Evolutionary conservation across 768 basidiomycete genomes (phyloP).

Genomic region (Cyclocybe cylindracea): DNA sequence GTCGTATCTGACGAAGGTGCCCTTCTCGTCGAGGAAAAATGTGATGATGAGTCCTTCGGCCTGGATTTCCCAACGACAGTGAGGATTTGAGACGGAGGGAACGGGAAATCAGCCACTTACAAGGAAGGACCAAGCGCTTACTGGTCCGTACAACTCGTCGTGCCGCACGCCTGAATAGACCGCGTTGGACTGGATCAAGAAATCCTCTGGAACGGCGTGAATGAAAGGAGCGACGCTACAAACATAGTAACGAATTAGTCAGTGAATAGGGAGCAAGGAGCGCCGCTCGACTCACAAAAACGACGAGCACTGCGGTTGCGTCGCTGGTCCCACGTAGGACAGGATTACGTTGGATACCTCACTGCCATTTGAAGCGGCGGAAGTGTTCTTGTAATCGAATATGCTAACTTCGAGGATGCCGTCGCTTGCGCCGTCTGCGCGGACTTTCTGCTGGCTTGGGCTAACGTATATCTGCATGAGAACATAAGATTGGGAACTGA

Average conservation of each 20-base stretch:
- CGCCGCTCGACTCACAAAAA: slow-evolving; percentile 21
- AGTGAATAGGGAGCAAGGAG: background rate
- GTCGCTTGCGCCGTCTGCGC: slow-evolving; percentile 24
- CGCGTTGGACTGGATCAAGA: slow-evolving; percentile 22
- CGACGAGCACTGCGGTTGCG: slow-evolving; percentile 20
- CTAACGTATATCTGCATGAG: slow-evolving; percentile 25
- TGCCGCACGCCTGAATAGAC: slow-evolving; percentile 24
- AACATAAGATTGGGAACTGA: background rate
- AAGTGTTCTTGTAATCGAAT: slow-evolving; percentile 28
- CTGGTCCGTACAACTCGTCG: slow-evolving; percentile 27
- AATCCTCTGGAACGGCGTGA: slow-evolving; percentile 21
- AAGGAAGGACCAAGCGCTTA: slow-evolving; percentile 17
- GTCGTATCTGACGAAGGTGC: slow-evolving; percentile 27
- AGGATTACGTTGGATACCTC: slow-evolving; percentile 23
- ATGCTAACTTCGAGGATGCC: slow-evolving; percentile 22
- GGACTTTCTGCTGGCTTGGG: slow-evolving; percentile 23
- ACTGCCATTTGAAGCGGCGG: slow-evolving; percentile 19
- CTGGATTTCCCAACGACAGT: slow-evolving; percentile 1
- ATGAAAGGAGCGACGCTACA: slow-evolving; percentile 25
- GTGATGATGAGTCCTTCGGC: slow-evolving; percentile 15
- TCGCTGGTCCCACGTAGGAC: slow-evolving; percentile 18
- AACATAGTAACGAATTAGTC: background rate
- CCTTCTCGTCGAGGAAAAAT: slow-evolving; percentile 24
- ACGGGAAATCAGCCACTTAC: slow-evolving; percentile 1
- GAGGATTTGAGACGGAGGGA: background rate